Percentiles rank a stretch among this genome's conserved stretches.
These are phyloP conservation scores for Globisporangium mamillatum DNA, from an alignment of 352 stramenopile genomes.

Conservation along the genomic window DNA sequence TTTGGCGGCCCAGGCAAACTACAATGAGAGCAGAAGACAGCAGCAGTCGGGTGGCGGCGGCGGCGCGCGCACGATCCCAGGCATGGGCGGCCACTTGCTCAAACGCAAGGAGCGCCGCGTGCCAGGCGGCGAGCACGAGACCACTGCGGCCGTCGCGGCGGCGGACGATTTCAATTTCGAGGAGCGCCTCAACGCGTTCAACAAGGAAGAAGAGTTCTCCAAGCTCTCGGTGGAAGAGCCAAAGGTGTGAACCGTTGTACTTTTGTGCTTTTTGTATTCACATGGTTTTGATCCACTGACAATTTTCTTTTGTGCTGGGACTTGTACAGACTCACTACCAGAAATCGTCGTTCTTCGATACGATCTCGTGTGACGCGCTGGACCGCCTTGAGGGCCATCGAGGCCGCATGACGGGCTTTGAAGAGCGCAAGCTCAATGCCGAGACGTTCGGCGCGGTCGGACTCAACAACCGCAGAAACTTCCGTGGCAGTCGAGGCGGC, in stretches of 20 bases:
- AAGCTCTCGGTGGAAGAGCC: conserved; percentile 56
- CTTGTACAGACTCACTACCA: conserved; percentile 64
- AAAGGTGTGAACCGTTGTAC: conserved; percentile 21
- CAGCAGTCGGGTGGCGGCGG: conserved; percentile 22
- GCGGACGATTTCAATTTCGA: conserved; percentile 74
- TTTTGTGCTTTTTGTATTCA: neutral
- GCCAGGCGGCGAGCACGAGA: conserved; percentile 32
- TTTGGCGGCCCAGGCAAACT: conserved; percentile 18
- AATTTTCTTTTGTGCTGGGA: neutral
- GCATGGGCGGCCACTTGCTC: conserved; percentile 80
- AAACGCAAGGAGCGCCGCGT: conserved; percentile 75
- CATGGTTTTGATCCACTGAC: neutral
- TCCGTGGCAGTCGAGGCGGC: conserved; percentile 54
- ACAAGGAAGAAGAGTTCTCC: conserved; percentile 79
- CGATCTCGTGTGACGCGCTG: conserved; percentile 86
- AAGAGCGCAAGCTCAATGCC: conserved; percentile 87
- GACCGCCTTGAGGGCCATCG: conserved; percentile 75
- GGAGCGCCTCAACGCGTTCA: conserved; percentile 55
- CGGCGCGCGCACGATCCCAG: conserved; percentile 57
- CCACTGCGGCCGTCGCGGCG: conserved; percentile 17
- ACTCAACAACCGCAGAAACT: conserved; percentile 82
- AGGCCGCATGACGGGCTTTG: conserved; percentile 59
- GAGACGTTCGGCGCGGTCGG: conserved; percentile 87
- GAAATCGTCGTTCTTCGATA: conserved; percentile 90
- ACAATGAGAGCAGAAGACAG: conserved; percentile 17